Evolutionary conservation across 495 filamentous ascomycete genomes (phyloP).

Genomic region (Penicillium subrubescens): DNA sequence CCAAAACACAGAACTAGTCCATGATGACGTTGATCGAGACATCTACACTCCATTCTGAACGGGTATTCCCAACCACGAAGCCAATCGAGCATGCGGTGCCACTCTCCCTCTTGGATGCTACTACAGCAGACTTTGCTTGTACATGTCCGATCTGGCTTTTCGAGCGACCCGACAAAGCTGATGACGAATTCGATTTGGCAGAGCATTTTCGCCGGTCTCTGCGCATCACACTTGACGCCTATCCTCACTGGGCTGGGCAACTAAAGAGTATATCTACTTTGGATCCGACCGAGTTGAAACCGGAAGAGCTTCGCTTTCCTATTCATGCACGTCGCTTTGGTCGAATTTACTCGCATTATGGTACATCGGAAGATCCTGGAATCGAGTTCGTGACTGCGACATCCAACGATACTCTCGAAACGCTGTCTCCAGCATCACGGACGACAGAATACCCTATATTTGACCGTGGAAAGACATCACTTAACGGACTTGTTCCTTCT

Average conservation of each 20-base stretch:
- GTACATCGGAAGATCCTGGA: constrained; percentile 35
- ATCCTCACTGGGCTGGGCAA: constrained; percentile 37
- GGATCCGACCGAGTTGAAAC: background rate
- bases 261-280: constrained; percentile 23
- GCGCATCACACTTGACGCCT: constrained; percentile 27
- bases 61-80: constrained; percentile 13
- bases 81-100: constrained; percentile 6
- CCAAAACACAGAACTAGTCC: background rate
- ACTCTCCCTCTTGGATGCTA: constrained; percentile 38
- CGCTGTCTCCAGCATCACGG: constrained; percentile 31
- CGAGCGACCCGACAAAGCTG: constrained; percentile 13
- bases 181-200: constrained; percentile 6
- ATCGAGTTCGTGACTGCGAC: constrained; percentile 36
- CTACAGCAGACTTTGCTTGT: constrained; percentile 24
- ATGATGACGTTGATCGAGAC: background rate
- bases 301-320: constrained; percentile 1
- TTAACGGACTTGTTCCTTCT: constrained; percentile 15
- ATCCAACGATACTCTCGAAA: constrained; percentile 24
- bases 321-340: constrained; percentile 36
- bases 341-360: constrained; percentile 36
- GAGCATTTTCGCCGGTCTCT: constrained; percentile 30
- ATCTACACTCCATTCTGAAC: constrained; percentile 13
- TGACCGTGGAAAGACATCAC: constrained; percentile 24
- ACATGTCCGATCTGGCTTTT: constrained; percentile 33
- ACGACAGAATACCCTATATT: constrained; percentile 28